These are phyloP conservation scores for Penicillium ochrochloron DNA, from an alignment of 495 filamentous ascomycete species.

Conservation along the genomic window DNA sequence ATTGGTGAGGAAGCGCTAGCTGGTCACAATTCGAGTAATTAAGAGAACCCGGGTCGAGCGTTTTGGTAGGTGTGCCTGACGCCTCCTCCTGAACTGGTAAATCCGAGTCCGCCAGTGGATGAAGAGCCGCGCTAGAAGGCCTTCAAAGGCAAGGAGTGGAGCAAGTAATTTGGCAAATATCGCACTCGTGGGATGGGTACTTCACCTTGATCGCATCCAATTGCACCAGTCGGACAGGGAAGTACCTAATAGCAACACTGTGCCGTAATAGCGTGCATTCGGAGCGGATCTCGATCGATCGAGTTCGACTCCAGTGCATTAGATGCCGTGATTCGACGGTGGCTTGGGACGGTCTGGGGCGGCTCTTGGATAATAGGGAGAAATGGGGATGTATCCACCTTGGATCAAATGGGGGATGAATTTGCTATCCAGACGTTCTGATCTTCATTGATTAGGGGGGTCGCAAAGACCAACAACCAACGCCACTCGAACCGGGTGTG, in stretches of 20 bases:
- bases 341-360: constrained; percentile 12
- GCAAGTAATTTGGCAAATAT: constrained; percentile 21
- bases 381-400: constrained; percentile 14
- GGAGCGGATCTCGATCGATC: constrained; percentile 33
- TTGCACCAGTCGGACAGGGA: constrained; percentile 17
- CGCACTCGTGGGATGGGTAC: constrained; percentile 16
- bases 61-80: constrained; percentile 33
- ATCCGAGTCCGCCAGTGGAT: constrained; percentile 30
- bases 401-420: constrained; percentile 14
- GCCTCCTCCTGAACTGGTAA: constrained; percentile 24
- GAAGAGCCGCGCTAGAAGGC: constrained; percentile 36
- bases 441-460: constrained; percentile 23
- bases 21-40: constrained; percentile 23
- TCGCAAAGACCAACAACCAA: constrained; percentile 6
- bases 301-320: constrained; percentile 16
- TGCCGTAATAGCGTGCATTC: constrained; percentile 14
- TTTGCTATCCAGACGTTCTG: constrained; percentile 21
- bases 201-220: constrained; percentile 16
- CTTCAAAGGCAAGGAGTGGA: constrained; percentile 29
- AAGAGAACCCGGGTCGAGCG: constrained; percentile 17
- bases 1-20: constrained; percentile 22
- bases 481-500: constrained; percentile 26
- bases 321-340: constrained; percentile 23
- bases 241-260: constrained; percentile 9
- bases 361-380: constrained; percentile 18